Base-by-base conservation (phyloP, 108 stramenopile genomes). In the Heterococcus sp. region DNA sequence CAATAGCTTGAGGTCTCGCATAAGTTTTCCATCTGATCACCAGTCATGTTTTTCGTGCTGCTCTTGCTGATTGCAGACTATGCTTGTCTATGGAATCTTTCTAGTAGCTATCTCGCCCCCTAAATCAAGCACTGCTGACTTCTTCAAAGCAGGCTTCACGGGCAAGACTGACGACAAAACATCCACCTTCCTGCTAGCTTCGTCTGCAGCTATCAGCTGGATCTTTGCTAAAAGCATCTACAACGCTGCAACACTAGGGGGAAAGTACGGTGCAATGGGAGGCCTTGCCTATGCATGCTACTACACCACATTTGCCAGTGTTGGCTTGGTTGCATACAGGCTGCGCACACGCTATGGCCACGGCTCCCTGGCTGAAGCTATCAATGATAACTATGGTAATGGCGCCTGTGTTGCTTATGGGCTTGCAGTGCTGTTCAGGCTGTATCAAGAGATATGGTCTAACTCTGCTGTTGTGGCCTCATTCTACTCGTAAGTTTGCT, bases 381-480 rank as follows among this genome's bases (percentile, higher is more conserved):
- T 75, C 66, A 40, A 63, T 27, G 14, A 32, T 37, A 21, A 32
- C 28, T 75, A 75, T 67, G 75, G 75, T 1, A 1, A 29, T 0
- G 30, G 11, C 31, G 65, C 75, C 27, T 38, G 34, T 66, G 2
- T 75, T 28, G 32, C 34, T 32, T 75, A 66, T 67, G 31, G 28
- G 28, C 32, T 66, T 2, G 65, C 65, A 11, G n/a, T 75, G 30
- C 14, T 67, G 30, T 75, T 66, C 34, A 64, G 75, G 30, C 66
- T 75, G 2, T 63, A 75, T 37, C 40, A 75, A 1, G 75, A 75
- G 66, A 40, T 75, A 30, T 75, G 75, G 75, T 67, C 66, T n/a
- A 75, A 75, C 66, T 35, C 66, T 28, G n/a, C n/a, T 37, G 75
- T 75, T 3, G 66, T 75, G 2, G 35, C 40, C 14, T 34, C n/a